Evolutionary conservation across 306 rosid genomes (phyloP).

Genomic region (Cucumis cinereus): DNA sequence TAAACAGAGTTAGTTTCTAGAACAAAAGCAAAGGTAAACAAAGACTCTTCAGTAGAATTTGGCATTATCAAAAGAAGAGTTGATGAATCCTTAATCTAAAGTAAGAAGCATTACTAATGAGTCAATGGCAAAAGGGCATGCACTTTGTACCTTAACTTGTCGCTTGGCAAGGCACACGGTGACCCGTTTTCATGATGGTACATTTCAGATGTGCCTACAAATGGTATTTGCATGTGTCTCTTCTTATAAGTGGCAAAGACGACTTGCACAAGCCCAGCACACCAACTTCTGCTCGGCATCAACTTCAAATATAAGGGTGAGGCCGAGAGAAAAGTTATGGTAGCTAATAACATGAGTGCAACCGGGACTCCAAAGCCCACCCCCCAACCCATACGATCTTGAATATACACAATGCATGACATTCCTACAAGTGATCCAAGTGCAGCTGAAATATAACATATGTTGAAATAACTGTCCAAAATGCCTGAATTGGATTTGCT

Average conservation of each 20-base stretch:
- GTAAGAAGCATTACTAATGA: neutral
- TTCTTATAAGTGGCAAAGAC: constrained; percentile 13
- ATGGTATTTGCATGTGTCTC: constrained; percentile 1
- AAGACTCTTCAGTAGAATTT: neutral
- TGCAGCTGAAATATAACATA: neutral
- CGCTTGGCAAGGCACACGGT: constrained; percentile 3
- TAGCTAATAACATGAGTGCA: constrained; percentile 9
- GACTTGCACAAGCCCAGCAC: constrained; percentile 6
- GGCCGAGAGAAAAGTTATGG: constrained; percentile 3
- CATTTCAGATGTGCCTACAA: neutral
- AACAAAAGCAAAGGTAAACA: neutral
- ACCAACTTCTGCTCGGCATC: neutral
- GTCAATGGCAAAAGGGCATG: neutral
- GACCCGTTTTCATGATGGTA: neutral
- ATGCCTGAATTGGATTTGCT: neutral
- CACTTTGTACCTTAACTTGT: constrained; percentile 13
- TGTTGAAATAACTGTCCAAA: neutral
- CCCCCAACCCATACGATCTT: constrained; percentile 17
- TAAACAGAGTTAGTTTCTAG: neutral
- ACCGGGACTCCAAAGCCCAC: constrained; percentile 25
- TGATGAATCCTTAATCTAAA: neutral
- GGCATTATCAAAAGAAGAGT: neutral
- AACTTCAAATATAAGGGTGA: constrained; percentile 15
- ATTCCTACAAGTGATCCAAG: neutral
- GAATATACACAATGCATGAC: constrained; percentile 13